phyloP scores from a whole-genome alignment of 352 stramenopile species.

The Pythium coloratum region DNA sequence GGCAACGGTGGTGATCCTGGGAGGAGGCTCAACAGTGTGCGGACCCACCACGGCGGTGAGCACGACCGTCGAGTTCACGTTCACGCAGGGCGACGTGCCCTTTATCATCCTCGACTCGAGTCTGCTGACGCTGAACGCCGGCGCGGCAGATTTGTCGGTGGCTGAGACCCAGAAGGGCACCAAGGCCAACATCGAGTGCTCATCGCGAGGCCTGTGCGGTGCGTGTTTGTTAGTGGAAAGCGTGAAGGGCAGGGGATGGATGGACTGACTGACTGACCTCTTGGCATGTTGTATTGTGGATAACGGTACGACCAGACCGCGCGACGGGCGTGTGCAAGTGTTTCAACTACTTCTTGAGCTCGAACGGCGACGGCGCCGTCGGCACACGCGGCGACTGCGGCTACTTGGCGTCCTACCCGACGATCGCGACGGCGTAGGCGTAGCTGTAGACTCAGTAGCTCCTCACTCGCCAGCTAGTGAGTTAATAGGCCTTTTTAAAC shows the following conservation, averaged over 20 bases:
- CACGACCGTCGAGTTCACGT: slow-evolving; percentile 70
- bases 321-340: slow-evolving; percentile 62
- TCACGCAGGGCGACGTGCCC: slow-evolving; percentile 63
- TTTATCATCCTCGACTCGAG: slow-evolving; percentile 36
- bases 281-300: slow-evolving; percentile 6
- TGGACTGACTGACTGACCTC: not conserved
- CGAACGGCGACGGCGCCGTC: slow-evolving; percentile 65
- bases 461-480: not conserved
- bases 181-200: slow-evolving; percentile 82
- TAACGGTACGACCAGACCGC: slow-evolving; percentile 39
- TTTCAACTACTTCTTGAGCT: slow-evolving; percentile 76
- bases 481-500: slow-evolving; percentile 76
- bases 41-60: slow-evolving; percentile 32
- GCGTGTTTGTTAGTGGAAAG: slow-evolving; percentile 7
- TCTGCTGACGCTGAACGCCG: slow-evolving; percentile 41
- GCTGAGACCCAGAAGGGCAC: slow-evolving; percentile 53
- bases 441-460: not conserved
- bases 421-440: slow-evolving; percentile 35
- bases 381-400: slow-evolving; percentile 91
- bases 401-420: slow-evolving; percentile 74
- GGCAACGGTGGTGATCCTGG: slow-evolving; percentile 57
- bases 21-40: slow-evolving; percentile 38
- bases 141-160: slow-evolving; percentile 25
- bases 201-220: slow-evolving; percentile 71
- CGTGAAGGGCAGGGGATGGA: no score